Percentiles rank a stretch among this genome's conserved stretches.
phyloP scores from a whole-genome alignment of 179 eudicot species.

The Beta macrorhiza region DNA sequence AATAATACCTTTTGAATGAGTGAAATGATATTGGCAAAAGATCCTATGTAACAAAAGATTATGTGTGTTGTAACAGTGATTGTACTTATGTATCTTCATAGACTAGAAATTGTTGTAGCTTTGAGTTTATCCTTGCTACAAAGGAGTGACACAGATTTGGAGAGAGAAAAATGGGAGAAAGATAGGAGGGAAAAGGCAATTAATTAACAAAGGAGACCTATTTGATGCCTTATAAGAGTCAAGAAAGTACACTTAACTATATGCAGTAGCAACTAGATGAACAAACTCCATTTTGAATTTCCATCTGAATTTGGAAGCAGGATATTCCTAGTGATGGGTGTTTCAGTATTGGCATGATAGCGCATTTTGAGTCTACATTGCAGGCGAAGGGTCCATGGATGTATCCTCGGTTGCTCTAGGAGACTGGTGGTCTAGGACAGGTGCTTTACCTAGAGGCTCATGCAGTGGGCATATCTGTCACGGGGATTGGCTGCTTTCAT shows the following conservation, averaged over 20 bases:
- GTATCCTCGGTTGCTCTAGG: constrained; percentile 94
- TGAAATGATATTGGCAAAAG: too few species aligned
- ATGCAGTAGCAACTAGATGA: background rate
- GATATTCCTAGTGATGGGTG: constrained; percentile 93
- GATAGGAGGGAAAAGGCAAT: background rate
- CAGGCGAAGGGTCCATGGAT: constrained; percentile 71
- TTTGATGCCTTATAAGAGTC: background rate
- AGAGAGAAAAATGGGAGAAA: background rate
- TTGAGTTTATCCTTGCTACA: background rate
- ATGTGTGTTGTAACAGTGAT: background rate
- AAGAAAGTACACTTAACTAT: background rate
- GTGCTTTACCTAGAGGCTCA: constrained; percentile 90
- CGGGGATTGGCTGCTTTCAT: too few species aligned
- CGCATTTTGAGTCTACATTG: constrained; percentile 73
- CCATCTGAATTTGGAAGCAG: constrained; percentile 33
- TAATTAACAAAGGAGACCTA: background rate
- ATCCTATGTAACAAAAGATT: background rate
- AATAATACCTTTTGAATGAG: too few species aligned
- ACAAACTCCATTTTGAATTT: background rate
- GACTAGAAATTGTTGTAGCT: background rate
- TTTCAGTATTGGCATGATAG: constrained; percentile 94
- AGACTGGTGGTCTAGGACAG: constrained; percentile 92
- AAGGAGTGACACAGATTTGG: background rate
- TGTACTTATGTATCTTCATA: too few species aligned
- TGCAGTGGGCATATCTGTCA: constrained; percentile 66